Evolutionary conservation across 768 basidiomycete species (phyloP), one percentile per base, ranked within the genome.

Genomic region (Phanerochaete carnosa): DNA sequence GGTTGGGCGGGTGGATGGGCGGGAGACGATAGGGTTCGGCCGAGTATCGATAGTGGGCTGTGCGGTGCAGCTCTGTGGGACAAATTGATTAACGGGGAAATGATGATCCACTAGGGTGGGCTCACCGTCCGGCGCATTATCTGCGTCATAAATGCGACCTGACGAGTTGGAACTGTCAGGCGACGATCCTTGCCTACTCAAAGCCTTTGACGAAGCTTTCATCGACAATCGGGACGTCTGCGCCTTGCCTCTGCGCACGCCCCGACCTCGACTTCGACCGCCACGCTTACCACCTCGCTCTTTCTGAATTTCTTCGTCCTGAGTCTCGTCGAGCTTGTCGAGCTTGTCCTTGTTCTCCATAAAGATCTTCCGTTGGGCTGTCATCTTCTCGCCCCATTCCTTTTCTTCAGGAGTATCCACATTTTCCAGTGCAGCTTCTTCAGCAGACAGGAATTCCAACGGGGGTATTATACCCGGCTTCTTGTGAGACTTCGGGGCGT

Each of bases 371-470:
- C 81, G 66, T 39, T 74, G 64, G 28, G 65, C 67, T n/a, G 70
- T 67, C 80, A 82, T 80, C 57, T 75, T 72, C 28, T 55, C 29
- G 11, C 76, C 81, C 50, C 74, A 79, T 15, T 69, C 68, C 9
- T 76, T 63, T 66, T 83, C 81, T 9, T 77, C 75, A 12, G 64
- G 64, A 0, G 75, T 68, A 63, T 83, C 81, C 8, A 82, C 68
- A 65, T 83, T 80, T 69, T 81, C 79, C 35, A 64, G 61, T n/a
- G 68, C 63, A 19, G 72, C 66, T 37, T 77, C 74, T 46, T 72
- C 67, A 3, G 68, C 59, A 0, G 74, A 65, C 11, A 80, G 63
- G 9, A 55, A 33, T 33, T 57, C 57, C 9, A 77, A 66, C 22
- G 64, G 57, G 0, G 76, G 74, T 12, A 73, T 65, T 49, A 67